phyloP scores from a whole-genome alignment of 495 filamentous ascomycete species.

The Cercophora scortea region DNA sequence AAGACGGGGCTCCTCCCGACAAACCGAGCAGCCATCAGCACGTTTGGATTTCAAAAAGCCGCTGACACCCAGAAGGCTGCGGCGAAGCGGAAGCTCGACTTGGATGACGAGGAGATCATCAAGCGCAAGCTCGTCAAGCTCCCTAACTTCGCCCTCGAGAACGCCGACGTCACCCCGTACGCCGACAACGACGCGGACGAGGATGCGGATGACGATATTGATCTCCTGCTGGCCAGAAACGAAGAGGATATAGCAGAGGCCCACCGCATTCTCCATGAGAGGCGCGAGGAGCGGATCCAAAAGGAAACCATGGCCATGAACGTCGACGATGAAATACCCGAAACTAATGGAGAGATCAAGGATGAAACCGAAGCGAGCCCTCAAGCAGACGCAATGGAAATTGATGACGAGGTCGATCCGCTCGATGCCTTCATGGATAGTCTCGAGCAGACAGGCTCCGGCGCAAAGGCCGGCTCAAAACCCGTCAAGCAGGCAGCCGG shows the following conservation, averaged over 20 bases:
- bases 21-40: constrained; percentile 49
- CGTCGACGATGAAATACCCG: constrained; percentile 33
- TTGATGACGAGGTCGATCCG: constrained; percentile 78
- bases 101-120: constrained; percentile 80
- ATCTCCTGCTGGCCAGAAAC: constrained; percentile 56
- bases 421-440: constrained; percentile 94
- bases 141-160: constrained; percentile 63
- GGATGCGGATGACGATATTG: constrained; percentile 59
- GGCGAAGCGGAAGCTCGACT: constrained; percentile 66
- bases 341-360: constrained; percentile 10
- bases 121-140: constrained; percentile 83
- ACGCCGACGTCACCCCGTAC: constrained; percentile 50
- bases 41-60: constrained; percentile 71
- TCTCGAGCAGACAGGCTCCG: constrained; percentile 39
- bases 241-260: constrained; percentile 86
- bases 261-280: constrained; percentile 60
- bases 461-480: constrained; percentile 20
- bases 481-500: constrained; percentile 30
- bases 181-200: constrained; percentile 52
- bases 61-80: constrained; percentile 58
- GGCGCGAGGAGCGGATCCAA: constrained; percentile 40
- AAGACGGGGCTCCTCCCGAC: constrained; percentile 19
- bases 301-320: constrained; percentile 42
- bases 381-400: constrained; percentile 36
- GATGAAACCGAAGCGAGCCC: constrained; percentile 22